A percentile compares a stretch with the other conserved stretches of the same genome.
Evolutionary conservation across 1,284 basidiomycete species (phyloP).

Genomic region (Ceratobasidium papillatum): DNA sequence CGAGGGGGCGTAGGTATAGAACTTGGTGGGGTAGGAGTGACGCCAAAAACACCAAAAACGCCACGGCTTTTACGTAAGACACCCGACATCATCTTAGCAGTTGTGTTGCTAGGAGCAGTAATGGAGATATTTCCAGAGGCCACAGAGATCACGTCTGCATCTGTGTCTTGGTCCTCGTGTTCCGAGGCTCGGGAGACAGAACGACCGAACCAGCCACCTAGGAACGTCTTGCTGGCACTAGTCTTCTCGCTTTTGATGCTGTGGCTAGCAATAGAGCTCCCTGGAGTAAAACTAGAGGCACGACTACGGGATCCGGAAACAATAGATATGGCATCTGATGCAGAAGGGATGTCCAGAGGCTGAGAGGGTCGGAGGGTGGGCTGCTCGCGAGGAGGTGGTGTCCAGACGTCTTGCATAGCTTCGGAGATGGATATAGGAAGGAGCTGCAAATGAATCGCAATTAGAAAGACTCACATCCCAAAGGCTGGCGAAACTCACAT

Average conservation of each 20-base stretch:
- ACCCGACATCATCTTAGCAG: constrained; percentile 31
- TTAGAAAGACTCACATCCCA: constrained; percentile 26
- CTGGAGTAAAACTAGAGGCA: constrained; percentile 39
- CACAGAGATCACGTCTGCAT: constrained; percentile 27
- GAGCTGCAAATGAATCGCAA: constrained; percentile 59
- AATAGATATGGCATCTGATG: constrained; percentile 50
- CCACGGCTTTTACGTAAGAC: constrained; percentile 34
- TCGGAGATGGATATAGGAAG: constrained; percentile 73
- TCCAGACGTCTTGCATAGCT: constrained; percentile 65
- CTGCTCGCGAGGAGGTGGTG: constrained; percentile 25
- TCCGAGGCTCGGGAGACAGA: constrained; percentile 10
- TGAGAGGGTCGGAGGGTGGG: constrained; percentile 1
- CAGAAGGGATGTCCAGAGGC: constrained; percentile 38
- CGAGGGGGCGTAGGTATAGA: background rate
- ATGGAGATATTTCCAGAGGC: constrained; percentile 7
- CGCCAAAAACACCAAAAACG: constrained; percentile 32
- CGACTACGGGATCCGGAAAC: constrained; percentile 34
- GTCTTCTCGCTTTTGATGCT: constrained; percentile 28
- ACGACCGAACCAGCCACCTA: constrained; percentile 35
- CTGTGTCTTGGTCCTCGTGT: constrained; percentile 14
- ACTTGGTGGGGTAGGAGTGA: constrained; percentile 26
- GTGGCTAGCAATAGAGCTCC: constrained; percentile 25
- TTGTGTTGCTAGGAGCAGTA: constrained; percentile 10
- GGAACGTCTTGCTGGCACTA: constrained; percentile 42
- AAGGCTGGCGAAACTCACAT: constrained; percentile 18